A percentile compares a stretch with the other conserved stretches of the same genome.
Evolutionary conservation across 352 stramenopile species (phyloP).

Genomic region (Phytophthora brassicae): DNA sequence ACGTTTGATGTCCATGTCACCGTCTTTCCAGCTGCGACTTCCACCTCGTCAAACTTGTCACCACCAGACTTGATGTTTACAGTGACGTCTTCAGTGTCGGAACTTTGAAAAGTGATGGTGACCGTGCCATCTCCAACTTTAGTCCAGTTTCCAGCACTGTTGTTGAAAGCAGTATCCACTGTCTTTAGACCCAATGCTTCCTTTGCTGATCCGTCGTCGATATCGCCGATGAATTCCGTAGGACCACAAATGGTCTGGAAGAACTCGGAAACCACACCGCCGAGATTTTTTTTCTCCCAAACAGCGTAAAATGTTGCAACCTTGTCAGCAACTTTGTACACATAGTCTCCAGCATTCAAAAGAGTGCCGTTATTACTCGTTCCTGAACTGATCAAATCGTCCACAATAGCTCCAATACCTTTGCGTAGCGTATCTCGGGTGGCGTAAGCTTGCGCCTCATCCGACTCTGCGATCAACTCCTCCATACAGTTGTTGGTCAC

Average conservation of each 20-base stretch:
- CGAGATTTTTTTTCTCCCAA: constrained; percentile 50
- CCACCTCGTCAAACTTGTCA: constrained; percentile 29
- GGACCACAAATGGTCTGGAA: constrained; percentile 59
- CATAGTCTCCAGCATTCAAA: constrained; percentile 37
- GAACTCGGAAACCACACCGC: constrained; percentile 42
- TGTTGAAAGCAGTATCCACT: constrained; percentile 43
- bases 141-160: constrained; percentile 38
- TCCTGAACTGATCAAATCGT: constrained; percentile 46
- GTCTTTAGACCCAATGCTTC: constrained; percentile 45
- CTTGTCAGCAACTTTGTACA: constrained; percentile 43
- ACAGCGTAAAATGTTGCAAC: constrained; percentile 42
- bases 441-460: constrained; percentile 25
- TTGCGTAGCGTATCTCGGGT: constrained; percentile 51
- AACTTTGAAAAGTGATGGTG: constrained; percentile 36
- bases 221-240: constrained; percentile 46
- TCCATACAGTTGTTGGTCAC: constrained; percentile 48
- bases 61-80: constrained; percentile 49
- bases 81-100: constrained; percentile 35
- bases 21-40: constrained; percentile 27
- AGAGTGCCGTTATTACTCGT: constrained; percentile 41
- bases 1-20: constrained; percentile 40
- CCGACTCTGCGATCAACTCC: constrained; percentile 32
- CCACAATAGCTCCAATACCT: constrained; percentile 44
- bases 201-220: constrained; percentile 47
- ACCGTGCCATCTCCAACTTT: constrained; percentile 35